These are phyloP conservation scores for Cystofilobasidium capitatum DNA, from an alignment of 768 basidiomycete genomes.

Conservation along the genomic window DNA sequence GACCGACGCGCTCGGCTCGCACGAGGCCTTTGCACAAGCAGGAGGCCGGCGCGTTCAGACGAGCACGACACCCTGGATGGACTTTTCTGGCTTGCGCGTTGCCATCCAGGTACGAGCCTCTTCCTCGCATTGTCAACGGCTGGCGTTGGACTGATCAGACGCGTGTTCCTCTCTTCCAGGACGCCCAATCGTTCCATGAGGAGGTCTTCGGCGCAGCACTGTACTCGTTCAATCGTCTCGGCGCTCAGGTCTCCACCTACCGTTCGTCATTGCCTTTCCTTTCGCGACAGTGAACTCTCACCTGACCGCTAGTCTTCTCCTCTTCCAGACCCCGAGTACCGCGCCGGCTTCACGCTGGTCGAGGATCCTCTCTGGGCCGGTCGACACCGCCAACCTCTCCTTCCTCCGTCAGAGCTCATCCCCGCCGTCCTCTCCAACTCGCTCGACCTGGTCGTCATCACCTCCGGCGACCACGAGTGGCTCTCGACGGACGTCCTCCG, in stretches of 20 bases:
- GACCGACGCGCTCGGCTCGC: too few relatives aligned
- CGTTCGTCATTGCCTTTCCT: too few relatives aligned
- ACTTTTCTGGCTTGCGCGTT: background rate
- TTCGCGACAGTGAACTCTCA: too few relatives aligned
- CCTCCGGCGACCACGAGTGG: background rate
- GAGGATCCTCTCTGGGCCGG: background rate
- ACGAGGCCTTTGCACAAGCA: background rate
- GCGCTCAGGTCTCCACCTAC: background rate
- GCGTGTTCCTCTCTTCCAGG: background rate
- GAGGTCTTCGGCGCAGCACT: background rate
- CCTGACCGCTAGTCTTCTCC: background rate
- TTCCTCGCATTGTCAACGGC: background rate
- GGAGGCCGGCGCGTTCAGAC: background rate
- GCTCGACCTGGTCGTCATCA: background rate
- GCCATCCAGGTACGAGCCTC: background rate
- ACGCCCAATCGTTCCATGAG: background rate
- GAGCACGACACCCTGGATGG: background rate
- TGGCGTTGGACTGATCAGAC: too few relatives aligned
- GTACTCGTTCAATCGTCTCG: background rate
- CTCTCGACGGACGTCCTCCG: background rate
- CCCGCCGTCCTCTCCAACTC: background rate
- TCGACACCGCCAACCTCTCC: background rate
- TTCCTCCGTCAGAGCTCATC: background rate
- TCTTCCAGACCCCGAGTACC: background rate
- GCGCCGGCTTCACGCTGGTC: background rate